Percentiles rank a stretch among this genome's conserved stretches.
phyloP scores from a whole-genome alignment of 305 asterid genomes.

The Solanum hybrid region DNA sequence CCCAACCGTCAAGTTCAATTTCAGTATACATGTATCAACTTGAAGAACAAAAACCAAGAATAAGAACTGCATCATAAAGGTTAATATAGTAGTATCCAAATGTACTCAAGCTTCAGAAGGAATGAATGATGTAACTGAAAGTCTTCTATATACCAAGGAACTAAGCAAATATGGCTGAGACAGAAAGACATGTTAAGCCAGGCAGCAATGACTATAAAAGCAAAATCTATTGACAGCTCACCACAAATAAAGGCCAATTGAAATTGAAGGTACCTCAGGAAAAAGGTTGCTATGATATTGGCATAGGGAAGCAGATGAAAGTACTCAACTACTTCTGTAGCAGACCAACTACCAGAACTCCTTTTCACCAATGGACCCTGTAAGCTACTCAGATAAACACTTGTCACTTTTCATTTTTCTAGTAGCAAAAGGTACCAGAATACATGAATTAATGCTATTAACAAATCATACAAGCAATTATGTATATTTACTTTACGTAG shows the following conservation, averaged over 20 bases:
- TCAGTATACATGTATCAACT: not conserved
- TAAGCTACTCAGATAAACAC: constrained; percentile 14
- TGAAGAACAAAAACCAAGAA: not conserved
- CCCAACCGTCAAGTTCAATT: not conserved
- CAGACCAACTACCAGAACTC: constrained; percentile 14
- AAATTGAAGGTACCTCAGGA: constrained; percentile 14
- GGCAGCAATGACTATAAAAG: not conserved
- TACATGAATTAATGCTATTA: not conserved
- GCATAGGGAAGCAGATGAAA: constrained; percentile 31
- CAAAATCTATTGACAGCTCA: not conserved
- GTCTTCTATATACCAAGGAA: not conserved
- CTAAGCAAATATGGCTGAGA: not conserved
- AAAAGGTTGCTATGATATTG: constrained; percentile 12
- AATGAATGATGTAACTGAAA: not conserved
- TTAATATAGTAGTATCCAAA: not conserved
- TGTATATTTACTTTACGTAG: not conserved
- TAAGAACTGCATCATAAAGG: not conserved
- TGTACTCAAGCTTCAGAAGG: not conserved
- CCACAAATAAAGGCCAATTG: not conserved
- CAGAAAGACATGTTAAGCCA: not conserved
- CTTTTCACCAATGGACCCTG: constrained; percentile 24
- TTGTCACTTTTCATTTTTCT: not conserved
- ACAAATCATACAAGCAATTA: not conserved
- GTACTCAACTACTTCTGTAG: constrained; percentile 22
- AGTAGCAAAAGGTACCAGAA: not conserved